Evolutionary conservation across 1,284 basidiomycete genomes (phyloP), one percentile per base, ranked within the genome.

Genomic region (Pseudozyma pruni): DNA sequence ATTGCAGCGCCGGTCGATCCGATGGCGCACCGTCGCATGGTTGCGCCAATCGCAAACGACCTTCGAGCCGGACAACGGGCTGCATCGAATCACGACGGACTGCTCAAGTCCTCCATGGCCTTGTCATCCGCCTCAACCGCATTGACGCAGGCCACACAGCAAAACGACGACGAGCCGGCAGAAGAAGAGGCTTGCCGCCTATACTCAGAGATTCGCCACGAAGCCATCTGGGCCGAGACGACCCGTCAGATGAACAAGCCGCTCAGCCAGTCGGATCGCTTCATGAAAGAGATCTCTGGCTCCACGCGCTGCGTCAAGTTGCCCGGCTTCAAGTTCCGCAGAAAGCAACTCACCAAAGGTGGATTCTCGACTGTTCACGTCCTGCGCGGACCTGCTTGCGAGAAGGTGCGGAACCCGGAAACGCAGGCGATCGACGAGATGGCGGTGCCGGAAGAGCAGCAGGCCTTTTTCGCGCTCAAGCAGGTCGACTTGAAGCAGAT

Each of bases 291-390:
- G 40, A 42, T 59, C 19, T 37, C 57, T 7, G 63, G 68, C 8
- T 54, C 73, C 9, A 56, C 67, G 32, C 64, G 67, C 43, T 63
- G 51, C 17, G 50, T 57, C 46, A 60, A 74, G 67, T 71, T 81
- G 29, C 75, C 71, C 22, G 78, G 77, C 9, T 60, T 70, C 58
- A 72, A 72, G 35, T 82, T 76, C 53, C 57, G 66, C 56, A 78
- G 80, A 41, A 62, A 75, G 45, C 66, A 68, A 45, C 39, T 58
- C 8, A 75, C 70, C 39, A 75, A 78, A 41, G 80, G 80, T 29
- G 80, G 80, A 35, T 82, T 82, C 52, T 78, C 77, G 8, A 74
- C 73, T 8, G 80, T 82, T n/a, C 79, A 76, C 61, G 62, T 74
- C 11, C 64, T 82, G 38, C 70, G 74, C 11, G 80, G 80, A 10